Percentiles rank a stretch among this genome's conserved stretches.
phyloP scores from a whole-genome alignment of 2,329 filamentous ascomycete genomes.

The Trichoderma polysporum region DNA sequence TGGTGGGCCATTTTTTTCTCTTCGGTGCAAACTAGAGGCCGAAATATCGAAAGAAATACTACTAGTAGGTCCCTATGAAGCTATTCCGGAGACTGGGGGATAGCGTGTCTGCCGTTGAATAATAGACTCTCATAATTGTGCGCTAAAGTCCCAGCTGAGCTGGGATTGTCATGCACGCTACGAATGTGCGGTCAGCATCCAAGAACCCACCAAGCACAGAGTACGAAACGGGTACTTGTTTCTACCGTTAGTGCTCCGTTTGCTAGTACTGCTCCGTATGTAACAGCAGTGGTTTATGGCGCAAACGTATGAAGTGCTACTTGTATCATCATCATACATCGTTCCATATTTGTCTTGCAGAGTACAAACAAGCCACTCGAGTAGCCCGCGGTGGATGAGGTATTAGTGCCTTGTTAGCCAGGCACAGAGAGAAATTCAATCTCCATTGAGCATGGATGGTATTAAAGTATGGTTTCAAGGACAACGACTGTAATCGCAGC shows the following conservation, averaged over 20 bases:
- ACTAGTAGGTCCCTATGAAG: neutral
- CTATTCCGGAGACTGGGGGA: neutral
- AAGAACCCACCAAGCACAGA: slow-evolving; percentile 7
- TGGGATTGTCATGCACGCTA: slow-evolving; percentile 15
- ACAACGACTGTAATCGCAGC: neutral
- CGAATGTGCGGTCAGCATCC: slow-evolving; percentile 22
- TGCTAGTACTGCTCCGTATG: slow-evolving; percentile 2
- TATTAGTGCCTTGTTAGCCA: slow-evolving; percentile 20
- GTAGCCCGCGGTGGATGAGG: neutral
- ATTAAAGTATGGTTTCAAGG: neutral
- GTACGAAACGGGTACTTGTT: slow-evolving; percentile 4
- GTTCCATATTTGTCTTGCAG: neutral
- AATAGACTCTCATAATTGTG: slow-evolving; percentile 6
- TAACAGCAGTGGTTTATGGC: neutral
- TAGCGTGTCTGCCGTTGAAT: slow-evolving; percentile 8
- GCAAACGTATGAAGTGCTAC: neutral
- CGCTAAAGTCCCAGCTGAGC: slow-evolving; percentile 20
- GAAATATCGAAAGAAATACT: neutral
- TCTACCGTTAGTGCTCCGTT: slow-evolving; percentile 7
- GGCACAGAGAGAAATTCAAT: neutral
- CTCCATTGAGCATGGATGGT: neutral
- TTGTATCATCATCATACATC: neutral
- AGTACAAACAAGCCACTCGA: neutral
- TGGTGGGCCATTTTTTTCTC: neutral
- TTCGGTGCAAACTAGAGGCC: neutral